Percentiles rank a stretch among this genome's conserved stretches.
These are phyloP conservation scores for Alloascoidea africana DNA, from an alignment of 805 yeast genomes.

Conservation along the genomic window DNA sequence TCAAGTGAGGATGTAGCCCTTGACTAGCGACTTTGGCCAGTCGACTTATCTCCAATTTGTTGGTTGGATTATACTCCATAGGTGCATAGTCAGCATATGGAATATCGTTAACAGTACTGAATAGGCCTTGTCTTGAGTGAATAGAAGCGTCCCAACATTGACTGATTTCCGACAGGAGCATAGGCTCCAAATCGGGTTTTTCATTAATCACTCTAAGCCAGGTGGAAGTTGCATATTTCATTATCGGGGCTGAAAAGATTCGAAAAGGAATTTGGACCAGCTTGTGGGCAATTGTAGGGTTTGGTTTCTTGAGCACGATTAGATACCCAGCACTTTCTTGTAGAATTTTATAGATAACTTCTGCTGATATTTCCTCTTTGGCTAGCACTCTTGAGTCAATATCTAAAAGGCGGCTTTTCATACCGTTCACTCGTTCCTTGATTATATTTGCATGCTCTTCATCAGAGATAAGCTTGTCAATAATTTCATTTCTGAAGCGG, in stretches of 20 bases:
- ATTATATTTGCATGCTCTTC: too few relatives aligned
- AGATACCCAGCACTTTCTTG: too few relatives aligned
- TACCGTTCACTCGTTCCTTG: too few relatives aligned
- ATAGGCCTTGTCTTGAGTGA: conserved; percentile 45
- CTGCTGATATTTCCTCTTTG: too few relatives aligned
- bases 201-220: conserved; percentile 75
- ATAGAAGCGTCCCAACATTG: conserved; percentile 56
- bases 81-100: conserved; percentile 41
- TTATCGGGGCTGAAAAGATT: conserved; percentile 39
- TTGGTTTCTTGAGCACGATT: too few relatives aligned
- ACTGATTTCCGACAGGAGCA: conserved; percentile 56
- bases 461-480: too few relatives aligned
- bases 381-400: too few relatives aligned
- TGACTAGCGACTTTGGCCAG: conserved; percentile 32
- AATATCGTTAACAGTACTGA: conserved; percentile 38
- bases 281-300: conserved; percentile 50
- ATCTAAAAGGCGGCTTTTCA: too few relatives aligned
- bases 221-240: conserved; percentile 55
- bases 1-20: conserved; percentile 50
- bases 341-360: too few relatives aligned
- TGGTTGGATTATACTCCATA: conserved; percentile 88
- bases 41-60: conserved; percentile 40
- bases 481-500: too few relatives aligned
- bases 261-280: conserved; percentile 64
- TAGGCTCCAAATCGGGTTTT: conserved; percentile 36